Percentiles rank a stretch among this genome's conserved stretches.
Evolutionary conservation across 495 filamentous ascomycete species (phyloP).

Genomic region (Hyaloscypha hepaticicola): DNA sequence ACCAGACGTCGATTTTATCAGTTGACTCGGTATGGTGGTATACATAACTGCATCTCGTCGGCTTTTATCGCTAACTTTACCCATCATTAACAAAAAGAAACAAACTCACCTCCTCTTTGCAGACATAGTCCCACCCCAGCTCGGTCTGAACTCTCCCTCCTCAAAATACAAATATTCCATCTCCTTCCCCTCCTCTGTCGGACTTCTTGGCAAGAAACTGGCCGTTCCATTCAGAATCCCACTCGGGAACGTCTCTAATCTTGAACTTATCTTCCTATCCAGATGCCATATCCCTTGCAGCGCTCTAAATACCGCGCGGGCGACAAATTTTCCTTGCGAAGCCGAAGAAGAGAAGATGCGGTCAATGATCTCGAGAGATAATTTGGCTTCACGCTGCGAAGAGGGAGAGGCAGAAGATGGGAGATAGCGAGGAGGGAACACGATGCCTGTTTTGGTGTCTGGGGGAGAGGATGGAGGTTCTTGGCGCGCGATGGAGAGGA

Average conservation of each 20-base stretch:
- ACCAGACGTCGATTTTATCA: slow-evolving; percentile 65
- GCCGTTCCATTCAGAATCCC: slow-evolving; percentile 62
- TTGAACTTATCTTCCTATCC: slow-evolving; percentile 46
- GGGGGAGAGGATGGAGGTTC: slow-evolving; percentile 19
- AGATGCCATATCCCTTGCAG: slow-evolving; percentile 73
- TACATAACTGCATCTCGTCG: slow-evolving; percentile 39
- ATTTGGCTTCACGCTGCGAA: slow-evolving; percentile 8
- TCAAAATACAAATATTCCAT: slow-evolving; percentile 68
- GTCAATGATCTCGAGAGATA: slow-evolving; percentile 15
- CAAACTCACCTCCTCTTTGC: slow-evolving; percentile 47
- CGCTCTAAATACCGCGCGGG: slow-evolving; percentile 67
- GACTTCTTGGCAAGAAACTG: slow-evolving; percentile 57
- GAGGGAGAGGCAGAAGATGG: not conserved
- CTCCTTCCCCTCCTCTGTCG: slow-evolving; percentile 42
- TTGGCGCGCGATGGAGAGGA: slow-evolving; percentile 44
- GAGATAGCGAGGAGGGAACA: slow-evolving; percentile 31
- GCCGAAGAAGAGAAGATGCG: slow-evolving; percentile 17
- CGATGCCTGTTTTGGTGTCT: slow-evolving; percentile 36
- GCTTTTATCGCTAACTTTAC: not conserved
- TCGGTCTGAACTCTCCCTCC: slow-evolving; percentile 55
- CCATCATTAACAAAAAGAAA: no score
- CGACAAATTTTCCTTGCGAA: slow-evolving; percentile 43
- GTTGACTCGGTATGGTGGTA: slow-evolving; percentile 56
- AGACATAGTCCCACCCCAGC: slow-evolving; percentile 44
- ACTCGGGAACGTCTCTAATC: slow-evolving; percentile 50